Base-by-base conservation (phyloP, 1,284 basidiomycete species). In the Pseudozyma sp. region DNA sequence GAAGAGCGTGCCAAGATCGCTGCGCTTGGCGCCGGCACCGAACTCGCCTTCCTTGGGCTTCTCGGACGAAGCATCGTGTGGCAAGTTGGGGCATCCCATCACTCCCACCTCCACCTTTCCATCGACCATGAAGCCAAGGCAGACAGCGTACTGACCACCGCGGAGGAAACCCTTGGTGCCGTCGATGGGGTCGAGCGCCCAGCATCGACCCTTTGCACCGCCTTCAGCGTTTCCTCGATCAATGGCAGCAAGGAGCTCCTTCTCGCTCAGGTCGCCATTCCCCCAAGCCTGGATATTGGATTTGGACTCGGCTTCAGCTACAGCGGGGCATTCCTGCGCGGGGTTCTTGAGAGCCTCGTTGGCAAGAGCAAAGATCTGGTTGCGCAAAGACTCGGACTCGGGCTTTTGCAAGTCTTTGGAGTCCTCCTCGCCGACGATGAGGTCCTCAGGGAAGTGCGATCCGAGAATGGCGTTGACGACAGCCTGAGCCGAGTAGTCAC, bases 121-220 rank as follows among this genome's bases (percentile, higher is more conserved):
- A 78, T 98, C 91, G 60, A 94, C 89, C 79, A 99, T 90, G 66
- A 99, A 89, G 0, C 94, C 93, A 35, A 99, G 88, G 86, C 96
- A 99, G 34, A 99, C 94, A 6, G 96, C 96, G 83, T 96, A 99
- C 86, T 99, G 97, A 60, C 93, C 95, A 12, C 95, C 94, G 21
- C 96, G 91, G 47, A 99, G 89, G 88, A 99, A 99, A 3, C 96
- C 94, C 85, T 95, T 95, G 19, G 93, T 95, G 10, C 94, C 93
- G 81, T 95, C 93, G 76, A 95, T 94, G 31, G 93, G 93, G 85
- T 96, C 94, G 50, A 95, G 90, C 0, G 93, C 92, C 94, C 94
- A 86, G 93, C 84, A 82, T 94, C 95, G 88, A 85, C 94, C 94
- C 43, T 86, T 86, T 8, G 86, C 83, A 1, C 94, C 94, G 13